These are phyloP conservation scores for Coemansia sp. DNA, from an alignment of 192 early-diverging fungal species.

Conservation along the genomic window DNA sequence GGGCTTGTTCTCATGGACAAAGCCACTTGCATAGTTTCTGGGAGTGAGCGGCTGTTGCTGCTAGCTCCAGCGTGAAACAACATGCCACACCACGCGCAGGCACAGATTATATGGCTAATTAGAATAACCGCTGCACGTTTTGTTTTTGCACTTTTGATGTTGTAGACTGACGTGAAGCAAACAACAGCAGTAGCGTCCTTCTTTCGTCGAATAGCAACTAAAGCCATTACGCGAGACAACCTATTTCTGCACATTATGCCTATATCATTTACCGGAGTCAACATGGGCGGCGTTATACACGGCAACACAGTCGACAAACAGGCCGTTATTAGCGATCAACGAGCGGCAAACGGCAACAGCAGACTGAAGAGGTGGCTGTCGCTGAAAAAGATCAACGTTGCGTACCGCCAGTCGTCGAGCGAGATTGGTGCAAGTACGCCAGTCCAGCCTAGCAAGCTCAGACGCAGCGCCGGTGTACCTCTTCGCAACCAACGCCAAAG, in stretches of 20 bases:
- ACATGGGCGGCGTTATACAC: neutral
- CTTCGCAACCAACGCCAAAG: neutral
- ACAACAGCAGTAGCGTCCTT: neutral
- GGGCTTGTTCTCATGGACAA: neutral
- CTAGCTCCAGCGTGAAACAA: neutral
- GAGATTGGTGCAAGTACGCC: neutral
- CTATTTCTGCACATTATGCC: neutral
- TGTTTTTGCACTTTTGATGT: neutral
- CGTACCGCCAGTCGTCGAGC: neutral
- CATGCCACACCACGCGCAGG: neutral
- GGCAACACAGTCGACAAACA: neutral
- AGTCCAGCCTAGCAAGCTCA: conserved; percentile 4
- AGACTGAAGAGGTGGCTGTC: conserved; percentile 49
- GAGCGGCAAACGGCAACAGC: neutral
- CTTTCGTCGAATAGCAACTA: neutral
- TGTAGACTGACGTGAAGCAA: neutral
- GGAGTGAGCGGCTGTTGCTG: neutral
- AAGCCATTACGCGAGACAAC: neutral
- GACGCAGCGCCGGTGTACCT: neutral
- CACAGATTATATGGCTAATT: neutral
- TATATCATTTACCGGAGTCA: neutral
- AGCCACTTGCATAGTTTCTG: neutral
- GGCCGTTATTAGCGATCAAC: neutral
- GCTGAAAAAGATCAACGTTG: conserved; percentile 21
- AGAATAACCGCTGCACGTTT: neutral